Percentiles rank a stretch among this genome's conserved stretches.
phyloP scores from a whole-genome alignment of 768 basidiomycete genomes.

The Leccinum broughii region DNA sequence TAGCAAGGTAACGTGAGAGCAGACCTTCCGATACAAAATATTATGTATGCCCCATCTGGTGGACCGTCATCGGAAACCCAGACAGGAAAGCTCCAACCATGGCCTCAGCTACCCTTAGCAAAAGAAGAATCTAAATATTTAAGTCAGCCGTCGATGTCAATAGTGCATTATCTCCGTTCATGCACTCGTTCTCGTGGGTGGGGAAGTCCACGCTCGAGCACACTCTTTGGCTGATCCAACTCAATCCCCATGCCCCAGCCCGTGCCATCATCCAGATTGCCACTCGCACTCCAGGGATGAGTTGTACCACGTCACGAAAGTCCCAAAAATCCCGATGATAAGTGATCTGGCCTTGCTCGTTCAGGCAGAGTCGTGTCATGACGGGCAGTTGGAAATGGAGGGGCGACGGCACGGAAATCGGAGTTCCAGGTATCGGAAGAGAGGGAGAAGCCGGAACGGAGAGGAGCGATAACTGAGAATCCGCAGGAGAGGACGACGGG shows the following conservation, averaged over 20 bases:
- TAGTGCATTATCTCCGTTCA: conserved; percentile 12
- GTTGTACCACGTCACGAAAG: conserved; percentile 70
- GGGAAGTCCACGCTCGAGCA: conserved; percentile 11
- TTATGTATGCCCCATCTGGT: not conserved
- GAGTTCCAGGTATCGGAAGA: conserved; percentile 59
- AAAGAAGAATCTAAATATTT: conserved; percentile 12
- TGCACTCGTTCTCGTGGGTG: conserved; percentile 1
- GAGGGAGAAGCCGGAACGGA: conserved; percentile 42
- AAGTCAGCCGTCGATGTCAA: conserved; percentile 11
- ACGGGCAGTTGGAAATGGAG: conserved; percentile 74
- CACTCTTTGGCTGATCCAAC: conserved; percentile 34
- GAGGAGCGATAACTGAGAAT: conserved; percentile 29
- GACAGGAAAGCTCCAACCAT: not conserved
- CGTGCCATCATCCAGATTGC: conserved; percentile 71
- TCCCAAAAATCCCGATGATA: conserved; percentile 84
- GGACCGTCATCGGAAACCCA: not conserved
- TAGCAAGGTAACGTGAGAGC: conserved; percentile 2
- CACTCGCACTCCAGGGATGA: conserved; percentile 66
- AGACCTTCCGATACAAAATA: not conserved
- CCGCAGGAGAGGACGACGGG: conserved; percentile 34
- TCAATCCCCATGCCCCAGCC: conserved; percentile 57
- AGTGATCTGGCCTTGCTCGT: conserved; percentile 79
- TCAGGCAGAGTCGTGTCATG: conserved; percentile 72
- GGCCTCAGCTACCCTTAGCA: not conserved
- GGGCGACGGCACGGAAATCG: conserved; percentile 60